These are phyloP conservation scores for Penicillium sp. DNA, from an alignment of 2,329 filamentous ascomycete genomes.

Conservation along the genomic window DNA sequence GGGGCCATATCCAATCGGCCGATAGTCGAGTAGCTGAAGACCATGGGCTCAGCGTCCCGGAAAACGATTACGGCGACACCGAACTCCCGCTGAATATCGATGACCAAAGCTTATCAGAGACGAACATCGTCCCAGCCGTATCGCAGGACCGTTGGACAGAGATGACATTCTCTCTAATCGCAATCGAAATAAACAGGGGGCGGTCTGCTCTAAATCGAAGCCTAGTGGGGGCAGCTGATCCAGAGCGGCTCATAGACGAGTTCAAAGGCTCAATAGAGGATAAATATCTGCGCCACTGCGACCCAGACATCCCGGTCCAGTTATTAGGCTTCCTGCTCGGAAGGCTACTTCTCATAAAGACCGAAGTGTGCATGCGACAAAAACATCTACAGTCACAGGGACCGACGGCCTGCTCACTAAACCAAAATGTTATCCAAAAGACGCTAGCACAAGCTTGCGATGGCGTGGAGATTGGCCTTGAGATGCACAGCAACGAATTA, in stretches of 20 bases:
- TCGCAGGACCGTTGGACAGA: slow-evolving; percentile 55
- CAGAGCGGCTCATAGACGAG: slow-evolving; percentile 42
- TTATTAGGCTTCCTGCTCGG: slow-evolving; percentile 33
- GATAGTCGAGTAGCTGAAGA: slow-evolving; percentile 55
- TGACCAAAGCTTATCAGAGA: slow-evolving; percentile 52
- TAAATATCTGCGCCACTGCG: slow-evolving; percentile 51
- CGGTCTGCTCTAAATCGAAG: slow-evolving; percentile 12
- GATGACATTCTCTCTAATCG: slow-evolving; percentile 57
- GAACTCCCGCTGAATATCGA: slow-evolving; percentile 48
- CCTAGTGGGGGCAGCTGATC: neutral
- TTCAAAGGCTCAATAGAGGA: slow-evolving; percentile 49
- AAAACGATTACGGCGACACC: slow-evolving; percentile 46
- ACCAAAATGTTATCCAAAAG: slow-evolving; percentile 28
- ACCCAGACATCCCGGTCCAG: slow-evolving; percentile 51
- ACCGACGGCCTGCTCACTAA: slow-evolving; percentile 7
- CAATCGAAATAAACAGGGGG: slow-evolving; percentile 51
- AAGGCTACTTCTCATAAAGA: slow-evolving; percentile 34
- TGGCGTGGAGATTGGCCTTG: slow-evolving; percentile 35
- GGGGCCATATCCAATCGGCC: slow-evolving; percentile 52
- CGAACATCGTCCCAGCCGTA: slow-evolving; percentile 49
- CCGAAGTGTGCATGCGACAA: slow-evolving; percentile 36
- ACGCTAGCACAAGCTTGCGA: slow-evolving; percentile 36
- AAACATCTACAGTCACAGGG: slow-evolving; percentile 18
- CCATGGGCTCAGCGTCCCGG: slow-evolving; percentile 54
- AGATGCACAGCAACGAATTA: slow-evolving; percentile 38